Conservation (phyloP, 331 rosid genomes). For the Acacia pycnantha region DNA sequence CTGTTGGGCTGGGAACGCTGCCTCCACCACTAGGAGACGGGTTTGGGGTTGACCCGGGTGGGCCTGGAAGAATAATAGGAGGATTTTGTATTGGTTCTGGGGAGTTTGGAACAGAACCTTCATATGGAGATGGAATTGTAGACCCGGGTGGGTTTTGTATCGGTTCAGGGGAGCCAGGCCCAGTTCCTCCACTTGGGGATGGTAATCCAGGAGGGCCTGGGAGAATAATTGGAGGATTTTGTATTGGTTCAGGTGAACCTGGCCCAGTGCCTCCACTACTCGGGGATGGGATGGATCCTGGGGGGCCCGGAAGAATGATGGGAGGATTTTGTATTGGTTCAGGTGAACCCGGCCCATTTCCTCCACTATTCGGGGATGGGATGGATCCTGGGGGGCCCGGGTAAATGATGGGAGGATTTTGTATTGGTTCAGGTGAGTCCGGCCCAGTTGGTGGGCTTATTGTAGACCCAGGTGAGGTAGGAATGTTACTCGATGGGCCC, state of each 20-base stretch:
- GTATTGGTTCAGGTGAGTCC: constrained; percentile 36
- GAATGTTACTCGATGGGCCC: constrained; percentile 30
- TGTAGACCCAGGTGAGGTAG: constrained; percentile 35
- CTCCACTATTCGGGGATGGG: too few species aligned
- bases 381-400: constrained; percentile 37
- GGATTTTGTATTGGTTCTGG: constrained; percentile 41
- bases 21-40: constrained; percentile 54
- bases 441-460: constrained; percentile 35
- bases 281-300: constrained; percentile 45
- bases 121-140: constrained; percentile 22
- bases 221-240: constrained; percentile 40
- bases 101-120: constrained; percentile 35
- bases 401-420: constrained; percentile 30
- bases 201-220: constrained; percentile 44
- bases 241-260: constrained; percentile 29
- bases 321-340: constrained; percentile 39
- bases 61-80: constrained; percentile 40
- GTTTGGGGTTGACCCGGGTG: constrained; percentile 27
- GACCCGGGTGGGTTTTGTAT: constrained; percentile 33
- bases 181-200: constrained; percentile 27
- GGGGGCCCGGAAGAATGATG: constrained; percentile 27
- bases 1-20: constrained; percentile 47
- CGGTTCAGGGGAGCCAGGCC: constrained; percentile 46
- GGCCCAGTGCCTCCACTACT: constrained; percentile 6
- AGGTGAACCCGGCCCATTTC: constrained; percentile 41